Conservation (phyloP, 73 alveolate species). For the Uronychia binucleata region DNA sequence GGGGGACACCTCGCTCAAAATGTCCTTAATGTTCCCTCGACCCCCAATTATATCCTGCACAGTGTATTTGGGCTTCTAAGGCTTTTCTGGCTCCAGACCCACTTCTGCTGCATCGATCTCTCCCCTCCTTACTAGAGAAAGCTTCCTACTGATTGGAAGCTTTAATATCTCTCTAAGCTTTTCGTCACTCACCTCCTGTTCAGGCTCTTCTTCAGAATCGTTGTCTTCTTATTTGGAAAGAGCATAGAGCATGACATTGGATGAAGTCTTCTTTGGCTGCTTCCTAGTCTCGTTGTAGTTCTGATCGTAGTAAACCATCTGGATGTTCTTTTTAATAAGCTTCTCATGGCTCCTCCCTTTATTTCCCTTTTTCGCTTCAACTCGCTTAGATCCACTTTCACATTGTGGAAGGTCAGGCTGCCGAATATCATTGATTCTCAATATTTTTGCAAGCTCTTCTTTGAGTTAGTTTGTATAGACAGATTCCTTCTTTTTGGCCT, state of each 20-base stretch:
- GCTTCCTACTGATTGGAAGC: slow-evolving; percentile 1
- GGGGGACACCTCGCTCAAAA: not conserved
- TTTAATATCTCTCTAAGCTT: not conserved
- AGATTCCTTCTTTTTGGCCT: no score
- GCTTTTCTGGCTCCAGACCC: not conserved
- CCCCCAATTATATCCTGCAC: not conserved
- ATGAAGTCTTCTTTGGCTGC: not conserved
- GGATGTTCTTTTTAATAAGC: not conserved
- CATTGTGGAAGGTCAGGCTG: not conserved
- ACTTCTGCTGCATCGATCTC: not conserved
- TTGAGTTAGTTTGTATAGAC: no score
- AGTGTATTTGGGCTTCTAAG: not conserved
- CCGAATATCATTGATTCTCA: not conserved
- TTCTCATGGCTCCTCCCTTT: not conserved
- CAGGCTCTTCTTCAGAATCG: not conserved
- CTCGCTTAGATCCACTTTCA: not conserved
- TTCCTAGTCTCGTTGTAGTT: not conserved
- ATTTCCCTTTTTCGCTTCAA: not conserved
- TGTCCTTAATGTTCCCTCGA: not conserved
- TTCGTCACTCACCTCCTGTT: not conserved
- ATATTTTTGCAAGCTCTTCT: not conserved
- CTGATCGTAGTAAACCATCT: not conserved
- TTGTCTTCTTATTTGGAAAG: not conserved
- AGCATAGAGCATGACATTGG: no score
- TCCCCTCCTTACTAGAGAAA: not conserved